Base-by-base conservation (phyloP, 1,284 basidiomycete genomes). In the Melampsora americana region DNA sequence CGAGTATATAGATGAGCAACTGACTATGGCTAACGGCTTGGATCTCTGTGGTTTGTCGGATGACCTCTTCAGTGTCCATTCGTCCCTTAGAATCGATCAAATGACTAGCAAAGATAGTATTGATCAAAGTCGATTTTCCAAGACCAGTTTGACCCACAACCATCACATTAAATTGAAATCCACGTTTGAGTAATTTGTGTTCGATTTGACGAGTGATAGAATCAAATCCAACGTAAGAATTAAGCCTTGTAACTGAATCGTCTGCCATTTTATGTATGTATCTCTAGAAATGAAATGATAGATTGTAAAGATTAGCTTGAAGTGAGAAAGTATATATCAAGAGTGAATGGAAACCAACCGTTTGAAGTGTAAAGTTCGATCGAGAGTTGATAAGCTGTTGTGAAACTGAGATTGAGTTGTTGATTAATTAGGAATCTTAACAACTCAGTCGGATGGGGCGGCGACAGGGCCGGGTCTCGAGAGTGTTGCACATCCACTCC, bases 161-260 rank as follows among this genome's bases (percentile, higher is more conserved):
- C 83, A 96, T 95, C 79, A 95, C 90, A 83, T 99, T 99, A 89
- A 99, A 98, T 86, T 96, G 92, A 87, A 97, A 98, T 78, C 95
- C 95, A 80, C 95, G 90, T 86, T 98, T 98, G 85, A 99, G 89
- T 81, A 98, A 90, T 88, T 98, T 99, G 87, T 94, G 91, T 87
- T 99, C 95, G 82, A 99, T 97, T 85, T 98, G 95, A 83, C 90
- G 89, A 72, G 95, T 96, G 85, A 98, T 95, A 80, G 80, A 81
- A 78, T 84, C 83, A 78, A 84, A 84, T 23, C 83, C 83, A 60
- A 83, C 82, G 69, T 82, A 83, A n/a, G 79, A 80, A 56, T 81
- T 79, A n/a, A 83, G 78, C 7, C 81, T 80, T 48, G 82, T 79
- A 28, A 78, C 67, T 35, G 77, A 48, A n/a, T 72, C 66, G 23